phyloP scores from a whole-genome alignment of 2,329 filamentous ascomycete species.

The Cucurbitaria berberidis region DNA sequence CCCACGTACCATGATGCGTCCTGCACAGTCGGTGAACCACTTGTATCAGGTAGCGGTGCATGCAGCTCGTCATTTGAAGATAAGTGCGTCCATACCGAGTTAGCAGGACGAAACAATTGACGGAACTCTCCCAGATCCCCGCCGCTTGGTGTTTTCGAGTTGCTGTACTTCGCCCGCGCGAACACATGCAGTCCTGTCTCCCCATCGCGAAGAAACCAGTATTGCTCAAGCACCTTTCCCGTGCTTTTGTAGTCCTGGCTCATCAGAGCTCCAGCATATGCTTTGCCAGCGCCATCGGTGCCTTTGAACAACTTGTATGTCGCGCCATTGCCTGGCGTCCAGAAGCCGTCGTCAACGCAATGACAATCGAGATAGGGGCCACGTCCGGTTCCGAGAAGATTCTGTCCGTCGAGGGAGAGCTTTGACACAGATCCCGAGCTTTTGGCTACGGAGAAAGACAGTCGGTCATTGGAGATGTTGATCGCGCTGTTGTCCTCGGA shows the following conservation, averaged over 20 bases:
- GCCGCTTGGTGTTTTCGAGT: slow-evolving; percentile 61
- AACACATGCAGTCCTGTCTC: slow-evolving; percentile 69
- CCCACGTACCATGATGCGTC: slow-evolving; percentile 69
- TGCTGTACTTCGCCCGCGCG: slow-evolving; percentile 65
- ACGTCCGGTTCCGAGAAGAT: slow-evolving; percentile 62
- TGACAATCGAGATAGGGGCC: slow-evolving; percentile 69
- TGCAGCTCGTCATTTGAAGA: slow-evolving; percentile 61
- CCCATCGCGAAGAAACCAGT: slow-evolving; percentile 68
- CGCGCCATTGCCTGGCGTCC: slow-evolving; percentile 62
- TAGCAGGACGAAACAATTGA: slow-evolving; percentile 66
- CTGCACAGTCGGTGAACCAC: slow-evolving; percentile 59
- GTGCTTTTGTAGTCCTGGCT: slow-evolving; percentile 64
- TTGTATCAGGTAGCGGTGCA: slow-evolving; percentile 59
- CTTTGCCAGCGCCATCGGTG: slow-evolving; percentile 56
- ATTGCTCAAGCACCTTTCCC: slow-evolving; percentile 66
- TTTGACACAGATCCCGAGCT: slow-evolving; percentile 11
- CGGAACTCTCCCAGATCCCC: slow-evolving; percentile 67
- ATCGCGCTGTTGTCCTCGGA: slow-evolving; percentile 16
- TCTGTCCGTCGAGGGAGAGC: slow-evolving; percentile 55
- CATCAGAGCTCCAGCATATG: slow-evolving; percentile 66
- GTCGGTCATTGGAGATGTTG: slow-evolving; percentile 22
- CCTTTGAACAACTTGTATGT: slow-evolving; percentile 60
- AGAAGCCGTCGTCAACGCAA: slow-evolving; percentile 65
- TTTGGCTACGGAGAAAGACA: slow-evolving; percentile 21
- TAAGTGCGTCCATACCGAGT: slow-evolving; percentile 66